phyloP scores from a whole-genome alignment of 2,329 filamentous ascomycete genomes.

The Capronia coronata region DNA sequence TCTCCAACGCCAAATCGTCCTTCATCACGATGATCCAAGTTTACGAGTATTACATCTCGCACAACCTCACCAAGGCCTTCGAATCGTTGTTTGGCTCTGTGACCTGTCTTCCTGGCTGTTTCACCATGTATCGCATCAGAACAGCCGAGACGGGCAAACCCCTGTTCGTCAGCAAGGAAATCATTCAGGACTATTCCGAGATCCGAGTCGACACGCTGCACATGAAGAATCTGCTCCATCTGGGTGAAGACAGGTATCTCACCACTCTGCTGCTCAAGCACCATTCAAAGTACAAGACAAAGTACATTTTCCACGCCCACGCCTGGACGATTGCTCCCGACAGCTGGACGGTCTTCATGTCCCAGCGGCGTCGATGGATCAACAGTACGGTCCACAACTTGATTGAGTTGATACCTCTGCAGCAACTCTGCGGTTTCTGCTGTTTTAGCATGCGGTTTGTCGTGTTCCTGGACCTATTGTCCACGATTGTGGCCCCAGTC shows the following conservation, averaged over 20 bases:
- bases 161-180: slow-evolving; percentile 87
- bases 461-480: slow-evolving; percentile 87
- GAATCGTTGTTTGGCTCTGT: slow-evolving; percentile 95
- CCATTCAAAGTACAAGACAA: slow-evolving; percentile 94
- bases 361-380: slow-evolving; percentile 98
- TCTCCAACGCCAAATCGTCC: slow-evolving; percentile 87
- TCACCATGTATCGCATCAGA: slow-evolving; percentile 97
- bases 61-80: slow-evolving; percentile 94
- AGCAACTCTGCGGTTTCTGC: slow-evolving; percentile 97
- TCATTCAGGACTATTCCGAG: slow-evolving; percentile 79
- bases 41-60: slow-evolving; percentile 99
- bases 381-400: slow-evolving; percentile 98
- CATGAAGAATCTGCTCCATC: slow-evolving; percentile 95
- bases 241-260: slow-evolving; percentile 95
- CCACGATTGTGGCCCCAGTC: slow-evolving; percentile 85
- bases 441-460: slow-evolving; percentile 99
- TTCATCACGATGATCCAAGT: slow-evolving; percentile 99
- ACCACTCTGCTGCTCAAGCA: slow-evolving; percentile 90
- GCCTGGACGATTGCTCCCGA: slow-evolving; percentile 97
- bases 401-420: slow-evolving; percentile 86
- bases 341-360: slow-evolving; percentile 88
- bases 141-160: slow-evolving; percentile 92
- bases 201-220: slow-evolving; percentile 96
- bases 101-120: slow-evolving; percentile 96
- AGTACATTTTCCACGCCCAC: slow-evolving; percentile 86